phyloP scores from a whole-genome alignment of 2,329 filamentous ascomycete genomes.

The Claviceps maximensis region DNA sequence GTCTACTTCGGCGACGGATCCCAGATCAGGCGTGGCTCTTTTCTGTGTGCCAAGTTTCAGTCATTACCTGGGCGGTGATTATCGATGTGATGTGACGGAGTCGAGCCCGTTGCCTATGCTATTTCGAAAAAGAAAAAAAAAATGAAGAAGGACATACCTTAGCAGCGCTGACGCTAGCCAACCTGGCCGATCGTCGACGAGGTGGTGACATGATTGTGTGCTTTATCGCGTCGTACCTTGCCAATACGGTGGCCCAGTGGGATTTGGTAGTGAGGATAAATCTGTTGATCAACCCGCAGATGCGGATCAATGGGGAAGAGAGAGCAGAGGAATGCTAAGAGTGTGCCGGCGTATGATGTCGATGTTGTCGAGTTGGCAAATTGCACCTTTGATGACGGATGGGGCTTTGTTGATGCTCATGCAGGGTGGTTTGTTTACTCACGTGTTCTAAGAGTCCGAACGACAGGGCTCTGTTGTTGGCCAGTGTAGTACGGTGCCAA shows the following conservation, averaged over 20 bases:
- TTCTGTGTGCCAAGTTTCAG: slow-evolving; percentile 9
- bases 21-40: slow-evolving; percentile 22
- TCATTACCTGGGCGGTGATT: background rate
- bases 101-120: background rate
- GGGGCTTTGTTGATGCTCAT: slow-evolving; percentile 10
- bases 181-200: slow-evolving; percentile 31
- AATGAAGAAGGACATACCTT: slow-evolving; percentile 21
- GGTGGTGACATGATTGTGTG: slow-evolving; percentile 24
- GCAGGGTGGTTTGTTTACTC: slow-evolving; percentile 16
- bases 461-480: background rate
- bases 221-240: background rate
- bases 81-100: background rate
- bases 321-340: slow-evolving; percentile 7
- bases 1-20: slow-evolving; percentile 31
- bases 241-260: background rate
- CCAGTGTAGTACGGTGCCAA: background rate
- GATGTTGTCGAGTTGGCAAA: slow-evolving; percentile 7
- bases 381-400: background rate
- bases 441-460: slow-evolving; percentile 1
- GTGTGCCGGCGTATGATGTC: slow-evolving; percentile 6
- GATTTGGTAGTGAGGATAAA: background rate
- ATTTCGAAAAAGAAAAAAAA: slow-evolving; percentile 2
- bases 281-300: slow-evolving; percentile 2
- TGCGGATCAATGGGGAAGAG: slow-evolving; percentile 1
- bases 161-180: slow-evolving; percentile 23